Base-by-base conservation (phyloP, 2,329 filamentous ascomycete genomes). In the Exophiala xenobiotica region DNA sequence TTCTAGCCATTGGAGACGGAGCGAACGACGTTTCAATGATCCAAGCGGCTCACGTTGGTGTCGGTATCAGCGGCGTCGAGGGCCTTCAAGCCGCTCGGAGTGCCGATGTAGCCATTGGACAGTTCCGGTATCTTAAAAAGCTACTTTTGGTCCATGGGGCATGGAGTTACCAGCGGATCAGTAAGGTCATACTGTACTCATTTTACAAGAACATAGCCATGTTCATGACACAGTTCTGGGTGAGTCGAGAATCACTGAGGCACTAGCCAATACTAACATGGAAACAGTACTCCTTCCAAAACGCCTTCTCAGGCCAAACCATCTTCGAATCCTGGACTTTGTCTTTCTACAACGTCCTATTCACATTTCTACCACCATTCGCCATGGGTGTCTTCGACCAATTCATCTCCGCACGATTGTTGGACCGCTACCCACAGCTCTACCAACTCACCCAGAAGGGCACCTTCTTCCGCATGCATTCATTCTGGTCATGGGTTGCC, bases 21-120 rank as follows among this genome's bases (percentile, higher is more conserved):
- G 93, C 93, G 40, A 99, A 99, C 72, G 93, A 99, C 65, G 93
- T 99, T n/a, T 96, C 92, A 14, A 99, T 99, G 93, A 99, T 99
- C 49, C 93, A 99, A 74, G 93, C 93, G 8, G 93, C 93, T 9
- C 93, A 99, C 68, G 95, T 99, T 59, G 93, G 93, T 59, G 89
- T 99, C 38, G 93, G 93, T 71, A 99, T 99, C 70, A 96, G 90
- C 65, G 93, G 93, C 71, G 82, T 95, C 59, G 93, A 99, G 78
- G 93, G 93, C 78, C 82, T 99, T 0, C 93, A 99, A 73, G 93
- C 93, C 40, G 93, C 93, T 41, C 85, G 93, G 65, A 96, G 90
- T 64, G 93, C 93, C 51, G 93, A 99, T 73, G 90, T 99, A 40
- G 86, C 91, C 6, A 96, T 99, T 67, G 93, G 83, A 0, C 93